phyloP scores from a whole-genome alignment of 2,329 filamentous ascomycete genomes.

The Chrysoporthe deuterocubensis region DNA sequence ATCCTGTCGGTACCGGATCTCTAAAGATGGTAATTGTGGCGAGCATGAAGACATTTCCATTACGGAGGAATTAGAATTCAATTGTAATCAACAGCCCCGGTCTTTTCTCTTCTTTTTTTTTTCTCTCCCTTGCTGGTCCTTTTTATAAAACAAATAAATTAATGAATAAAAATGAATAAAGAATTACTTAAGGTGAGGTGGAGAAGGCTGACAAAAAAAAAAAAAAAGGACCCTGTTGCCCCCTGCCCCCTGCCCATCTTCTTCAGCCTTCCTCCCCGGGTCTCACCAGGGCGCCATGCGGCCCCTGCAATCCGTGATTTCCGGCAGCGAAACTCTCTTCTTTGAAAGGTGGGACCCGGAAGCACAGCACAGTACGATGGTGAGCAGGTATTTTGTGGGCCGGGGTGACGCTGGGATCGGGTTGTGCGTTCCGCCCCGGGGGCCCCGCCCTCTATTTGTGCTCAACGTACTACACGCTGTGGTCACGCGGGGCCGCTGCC shows the following conservation, averaged over 20 bases:
- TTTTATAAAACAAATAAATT: too few species aligned
- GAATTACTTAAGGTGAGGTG: background rate
- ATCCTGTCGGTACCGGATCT: background rate
- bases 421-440: constrained; percentile 6
- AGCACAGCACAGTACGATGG: too few species aligned
- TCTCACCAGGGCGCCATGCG: constrained; percentile 23
- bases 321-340: background rate
- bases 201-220: constrained; percentile 22
- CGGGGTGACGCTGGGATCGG: constrained; percentile 23
- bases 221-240: background rate
- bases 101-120: too few species aligned
- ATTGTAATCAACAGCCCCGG: too few species aligned
- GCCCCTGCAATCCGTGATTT: constrained; percentile 23
- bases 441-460: too few species aligned
- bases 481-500: too few species aligned
- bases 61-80: background rate
- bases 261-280: constrained; percentile 3
- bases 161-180: background rate
- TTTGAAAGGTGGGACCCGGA: background rate
- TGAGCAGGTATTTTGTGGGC: constrained; percentile 4
- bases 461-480: too few species aligned
- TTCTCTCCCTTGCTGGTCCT: background rate
- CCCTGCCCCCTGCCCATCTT: background rate
- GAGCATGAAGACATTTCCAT: background rate
- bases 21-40: background rate